phyloP scores from a whole-genome alignment of 768 basidiomycete genomes.

The Trametes maxima region DNA sequence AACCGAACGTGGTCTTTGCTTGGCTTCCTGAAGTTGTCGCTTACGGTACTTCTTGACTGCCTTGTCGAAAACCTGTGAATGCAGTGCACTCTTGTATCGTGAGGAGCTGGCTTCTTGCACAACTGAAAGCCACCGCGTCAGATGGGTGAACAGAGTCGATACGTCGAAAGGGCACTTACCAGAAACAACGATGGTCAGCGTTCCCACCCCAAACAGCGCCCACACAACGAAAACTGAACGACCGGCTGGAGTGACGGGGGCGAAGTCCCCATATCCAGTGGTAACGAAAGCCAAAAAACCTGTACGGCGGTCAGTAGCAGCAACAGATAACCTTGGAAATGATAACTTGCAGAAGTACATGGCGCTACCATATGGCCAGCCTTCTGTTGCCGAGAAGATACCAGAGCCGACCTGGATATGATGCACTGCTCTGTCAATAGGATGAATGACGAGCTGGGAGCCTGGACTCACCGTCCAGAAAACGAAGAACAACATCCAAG shows the following conservation, averaged over 20 bases:
- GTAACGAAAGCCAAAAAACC: constrained; percentile 76
- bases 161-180: constrained; percentile 42
- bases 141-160: no score
- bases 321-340: not conserved
- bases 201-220: constrained; percentile 75
- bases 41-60: constrained; percentile 49
- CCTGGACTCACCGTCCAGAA: constrained; percentile 69
- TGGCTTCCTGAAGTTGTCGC: constrained; percentile 14
- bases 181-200: constrained; percentile 75
- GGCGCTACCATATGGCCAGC: constrained; percentile 63
- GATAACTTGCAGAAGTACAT: constrained; percentile 69
- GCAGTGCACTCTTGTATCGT: constrained; percentile 61
- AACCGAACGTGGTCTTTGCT: constrained; percentile 3
- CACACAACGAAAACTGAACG: constrained; percentile 77
- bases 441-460: not conserved
- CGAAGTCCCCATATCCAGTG: constrained; percentile 73
- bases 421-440: not conserved
- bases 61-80: constrained; percentile 45
- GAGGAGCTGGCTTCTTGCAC: constrained; percentile 66
- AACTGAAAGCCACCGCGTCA: constrained; percentile 42
- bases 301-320: constrained; percentile 29
- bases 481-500: constrained; percentile 62
- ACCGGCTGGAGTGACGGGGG: constrained; percentile 66
- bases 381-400: constrained; percentile 70
- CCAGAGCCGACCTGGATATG: constrained; percentile 59